Conservation (phyloP, 495 filamentous ascomycete genomes). For the Trichoderma parareesei region DNA sequence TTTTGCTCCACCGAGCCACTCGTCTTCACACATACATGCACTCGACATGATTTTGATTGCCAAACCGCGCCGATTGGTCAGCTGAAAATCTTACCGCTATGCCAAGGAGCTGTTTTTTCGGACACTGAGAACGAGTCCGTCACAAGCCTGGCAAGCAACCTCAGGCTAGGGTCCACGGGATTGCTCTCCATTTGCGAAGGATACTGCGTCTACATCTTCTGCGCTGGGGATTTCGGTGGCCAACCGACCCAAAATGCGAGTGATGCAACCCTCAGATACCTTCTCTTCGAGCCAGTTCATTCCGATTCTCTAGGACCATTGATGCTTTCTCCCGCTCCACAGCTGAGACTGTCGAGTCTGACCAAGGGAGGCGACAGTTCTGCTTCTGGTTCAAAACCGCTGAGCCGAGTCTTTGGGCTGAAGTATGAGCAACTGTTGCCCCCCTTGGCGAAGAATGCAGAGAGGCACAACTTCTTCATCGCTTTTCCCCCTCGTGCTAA, state of each 20-base stretch:
- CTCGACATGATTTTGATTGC: not conserved
- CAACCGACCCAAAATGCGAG: not conserved
- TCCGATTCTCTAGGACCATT: not conserved
- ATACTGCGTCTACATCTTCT: not conserved
- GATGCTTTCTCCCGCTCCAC: not conserved
- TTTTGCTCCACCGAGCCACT: not conserved
- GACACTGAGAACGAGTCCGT: not conserved
- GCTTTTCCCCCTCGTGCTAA: slow-evolving; percentile 18
- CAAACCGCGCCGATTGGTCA: not conserved
- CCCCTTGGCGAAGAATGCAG: slow-evolving; percentile 11
- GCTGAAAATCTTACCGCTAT: not conserved
- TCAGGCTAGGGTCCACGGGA: not conserved
- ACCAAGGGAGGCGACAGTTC: not conserved
- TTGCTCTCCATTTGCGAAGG: not conserved
- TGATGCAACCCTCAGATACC: not conserved
- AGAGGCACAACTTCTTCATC: slow-evolving; percentile 23
- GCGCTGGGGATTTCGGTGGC: not conserved
- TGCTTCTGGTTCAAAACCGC: not conserved
- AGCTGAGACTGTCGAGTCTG: not conserved
- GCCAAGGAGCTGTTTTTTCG: not conserved
- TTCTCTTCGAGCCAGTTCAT: not conserved
- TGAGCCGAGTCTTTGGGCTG: not conserved
- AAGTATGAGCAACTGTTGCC: slow-evolving; percentile 8
- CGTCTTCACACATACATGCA: slow-evolving; percentile 4
- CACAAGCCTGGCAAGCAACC: not conserved